These are phyloP conservation scores for Cryptosporidium viatorum DNA, from an alignment of 169 alveolate genomes.

Conservation along the genomic window DNA sequence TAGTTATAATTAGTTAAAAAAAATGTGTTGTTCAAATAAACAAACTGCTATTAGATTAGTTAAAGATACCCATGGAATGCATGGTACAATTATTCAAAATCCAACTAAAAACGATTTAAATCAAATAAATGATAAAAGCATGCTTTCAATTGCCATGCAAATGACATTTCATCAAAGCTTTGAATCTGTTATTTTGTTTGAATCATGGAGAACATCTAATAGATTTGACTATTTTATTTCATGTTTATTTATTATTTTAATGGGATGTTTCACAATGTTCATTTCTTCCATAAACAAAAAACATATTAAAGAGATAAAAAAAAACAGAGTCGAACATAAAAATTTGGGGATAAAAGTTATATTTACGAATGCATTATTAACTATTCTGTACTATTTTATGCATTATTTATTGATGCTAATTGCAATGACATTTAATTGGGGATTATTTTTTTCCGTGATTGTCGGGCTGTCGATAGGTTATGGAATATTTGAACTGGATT, in stretches of 20 bases:
- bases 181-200: slow-evolving; percentile 61
- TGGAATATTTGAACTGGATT: slow-evolving; percentile 35
- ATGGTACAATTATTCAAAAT: neutral
- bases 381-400: slow-evolving; percentile 11
- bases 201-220: slow-evolving; percentile 55
- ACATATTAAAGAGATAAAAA: slow-evolving; percentile 13
- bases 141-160: slow-evolving; percentile 50
- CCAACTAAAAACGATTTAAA: slow-evolving; percentile 34
- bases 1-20: neutral
- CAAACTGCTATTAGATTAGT: neutral
- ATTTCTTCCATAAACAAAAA: slow-evolving; percentile 41
- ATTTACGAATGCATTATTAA: neutral
- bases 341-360: neutral
- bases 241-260: slow-evolving; percentile 28
- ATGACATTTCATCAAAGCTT: slow-evolving; percentile 64
- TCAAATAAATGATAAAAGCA: slow-evolving; percentile 17
- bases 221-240: slow-evolving; percentile 18
- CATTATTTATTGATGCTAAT: slow-evolving; percentile 63
- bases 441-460: slow-evolving; percentile 60
- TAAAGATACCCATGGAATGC: neutral
- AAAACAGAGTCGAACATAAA: neutral
- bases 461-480: slow-evolving; percentile 58
- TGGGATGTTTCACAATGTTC: slow-evolving; percentile 58
- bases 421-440: slow-evolving; percentile 72
- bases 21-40: slow-evolving; percentile 58